A percentile compares a stretch with the other conserved stretches of the same genome.
Conservation (phyloP, 495 filamentous ascomycete genomes). For the Arthonia radiata region DNA sequence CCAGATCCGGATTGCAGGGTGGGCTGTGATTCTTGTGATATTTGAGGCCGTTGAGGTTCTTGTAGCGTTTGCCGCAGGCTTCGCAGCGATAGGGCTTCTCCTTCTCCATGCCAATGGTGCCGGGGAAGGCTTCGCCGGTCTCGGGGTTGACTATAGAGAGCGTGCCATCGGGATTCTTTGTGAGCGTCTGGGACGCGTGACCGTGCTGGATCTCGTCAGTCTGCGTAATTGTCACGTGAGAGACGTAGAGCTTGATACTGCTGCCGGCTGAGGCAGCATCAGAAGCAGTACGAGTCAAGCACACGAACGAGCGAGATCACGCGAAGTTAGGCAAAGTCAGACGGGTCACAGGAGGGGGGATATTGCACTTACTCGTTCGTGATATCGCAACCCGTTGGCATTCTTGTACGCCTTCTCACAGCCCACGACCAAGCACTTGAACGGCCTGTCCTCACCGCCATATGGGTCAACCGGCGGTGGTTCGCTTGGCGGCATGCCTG, state of each 20-base stretch:
- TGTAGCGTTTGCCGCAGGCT: conserved; percentile 92
- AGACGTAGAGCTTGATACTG: conserved; percentile 13
- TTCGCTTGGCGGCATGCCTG: background rate
- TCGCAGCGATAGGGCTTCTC: conserved; percentile 97
- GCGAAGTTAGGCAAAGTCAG: background rate
- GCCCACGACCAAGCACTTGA: conserved; percentile 90
- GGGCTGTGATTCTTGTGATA: conserved; percentile 73
- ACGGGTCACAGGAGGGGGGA: conserved; percentile 1
- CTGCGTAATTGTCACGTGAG: conserved; percentile 4
- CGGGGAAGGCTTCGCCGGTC: conserved; percentile 78
- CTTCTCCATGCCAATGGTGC: conserved; percentile 96
- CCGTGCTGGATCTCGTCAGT: conserved; percentile 39
- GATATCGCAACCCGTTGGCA: conserved; percentile 87
- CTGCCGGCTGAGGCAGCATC: conserved; percentile 2
- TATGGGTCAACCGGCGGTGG: background rate
- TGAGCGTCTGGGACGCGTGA: conserved; percentile 84
- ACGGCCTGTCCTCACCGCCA: conserved; percentile 62
- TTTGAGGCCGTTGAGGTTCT: conserved; percentile 93
- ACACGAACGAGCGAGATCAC: background rate
- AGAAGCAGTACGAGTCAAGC: conserved; percentile 3
- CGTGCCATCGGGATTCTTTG: conserved; percentile 86
- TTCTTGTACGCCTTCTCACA: conserved; percentile 99
- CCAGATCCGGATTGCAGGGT: conserved; percentile 32
- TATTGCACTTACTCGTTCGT: conserved; percentile 43
- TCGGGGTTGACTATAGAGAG: conserved; percentile 97